Evolutionary conservation across 1,284 basidiomycete species (phyloP).

Genomic region (Malassezia obtusa): DNA sequence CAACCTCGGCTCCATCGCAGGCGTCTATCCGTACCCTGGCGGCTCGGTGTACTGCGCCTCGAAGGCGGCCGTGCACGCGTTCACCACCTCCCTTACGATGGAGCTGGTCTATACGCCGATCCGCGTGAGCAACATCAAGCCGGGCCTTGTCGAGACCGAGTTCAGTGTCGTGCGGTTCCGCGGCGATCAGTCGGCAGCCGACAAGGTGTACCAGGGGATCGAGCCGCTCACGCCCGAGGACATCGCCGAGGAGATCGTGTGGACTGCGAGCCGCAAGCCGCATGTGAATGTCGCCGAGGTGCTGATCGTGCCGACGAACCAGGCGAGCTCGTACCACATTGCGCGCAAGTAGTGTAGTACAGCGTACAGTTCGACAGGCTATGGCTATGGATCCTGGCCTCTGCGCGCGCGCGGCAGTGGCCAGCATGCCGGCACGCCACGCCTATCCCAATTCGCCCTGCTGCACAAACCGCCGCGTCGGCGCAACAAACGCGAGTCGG

Average conservation of each 20-base stretch:
- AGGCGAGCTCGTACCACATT: constrained; percentile 38
- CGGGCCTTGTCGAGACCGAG: constrained; percentile 73
- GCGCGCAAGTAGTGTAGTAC: constrained; percentile 4
- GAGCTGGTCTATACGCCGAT: constrained; percentile 72
- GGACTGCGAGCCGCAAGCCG: constrained; percentile 65
- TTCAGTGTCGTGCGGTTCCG: constrained; percentile 34
- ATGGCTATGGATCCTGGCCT: too few relatives aligned
- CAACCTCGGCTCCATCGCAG: constrained; percentile 87
- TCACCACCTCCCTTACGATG: constrained; percentile 68
- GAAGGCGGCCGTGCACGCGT: constrained; percentile 80
- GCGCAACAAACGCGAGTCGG: neutral
- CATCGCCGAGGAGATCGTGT: constrained; percentile 87
- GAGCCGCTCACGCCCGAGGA: constrained; percentile 40
- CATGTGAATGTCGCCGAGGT: constrained; percentile 47
- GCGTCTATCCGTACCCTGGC: constrained; percentile 71
- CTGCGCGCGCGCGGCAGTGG: too few relatives aligned
- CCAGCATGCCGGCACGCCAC: too few relatives aligned
- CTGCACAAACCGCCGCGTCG: neutral
- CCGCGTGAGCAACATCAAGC: constrained; percentile 42
- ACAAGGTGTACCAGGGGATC: constrained; percentile 42
- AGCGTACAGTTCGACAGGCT: too few relatives aligned
- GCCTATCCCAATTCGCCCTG: too few relatives aligned
- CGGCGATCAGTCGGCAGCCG: constrained; percentile 27
- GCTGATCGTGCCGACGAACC: constrained; percentile 37
- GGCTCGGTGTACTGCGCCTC: constrained; percentile 51